Evolutionary conservation across 139 green algal genomes (phyloP).

Genomic region (Closterium sp.): DNA sequence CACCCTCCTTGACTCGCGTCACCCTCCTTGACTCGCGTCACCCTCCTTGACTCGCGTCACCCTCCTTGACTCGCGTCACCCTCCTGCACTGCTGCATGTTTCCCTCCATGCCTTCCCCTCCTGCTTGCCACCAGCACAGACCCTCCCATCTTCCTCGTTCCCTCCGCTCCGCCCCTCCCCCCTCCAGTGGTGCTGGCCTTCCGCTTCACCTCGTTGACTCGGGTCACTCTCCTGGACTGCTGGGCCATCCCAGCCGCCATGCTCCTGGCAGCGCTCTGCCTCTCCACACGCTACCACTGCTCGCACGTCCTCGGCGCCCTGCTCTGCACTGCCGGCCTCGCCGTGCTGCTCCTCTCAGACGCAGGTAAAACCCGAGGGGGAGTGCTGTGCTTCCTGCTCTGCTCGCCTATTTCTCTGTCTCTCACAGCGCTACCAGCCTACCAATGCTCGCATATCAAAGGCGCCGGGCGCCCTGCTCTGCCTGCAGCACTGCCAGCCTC

Average conservation of each 20-base stretch:
- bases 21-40: too few species aligned
- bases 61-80: too few species aligned
- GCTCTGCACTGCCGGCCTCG: conserved; percentile 69
- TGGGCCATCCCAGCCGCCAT: conserved; percentile 69
- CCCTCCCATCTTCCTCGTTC: not conserved
- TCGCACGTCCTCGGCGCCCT: conserved; percentile 60
- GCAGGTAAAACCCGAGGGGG: not conserved
- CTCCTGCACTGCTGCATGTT: not conserved
- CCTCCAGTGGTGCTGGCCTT: conserved; percentile 59
- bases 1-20: not conserved
- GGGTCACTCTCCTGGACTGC: conserved; percentile 76
- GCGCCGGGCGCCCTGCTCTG: too few species aligned
- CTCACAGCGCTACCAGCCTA: too few species aligned
- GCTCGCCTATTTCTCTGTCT: too few species aligned
- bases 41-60: not conserved
- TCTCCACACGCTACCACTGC: conserved; percentile 56
- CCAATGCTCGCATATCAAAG: too few species aligned
- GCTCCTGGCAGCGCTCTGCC: conserved; percentile 44
- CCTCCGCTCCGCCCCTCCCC: not conserved
- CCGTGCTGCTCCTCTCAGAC: conserved; percentile 59
- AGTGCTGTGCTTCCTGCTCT: too few species aligned
- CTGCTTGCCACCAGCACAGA: too few species aligned
- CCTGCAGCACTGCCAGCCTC: too few species aligned
- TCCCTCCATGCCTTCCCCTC: too few species aligned
- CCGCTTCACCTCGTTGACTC: conserved; percentile 79